phyloP scores from a whole-genome alignment of 345 rosid species.

The Bruguiera gymnorhiza region DNA sequence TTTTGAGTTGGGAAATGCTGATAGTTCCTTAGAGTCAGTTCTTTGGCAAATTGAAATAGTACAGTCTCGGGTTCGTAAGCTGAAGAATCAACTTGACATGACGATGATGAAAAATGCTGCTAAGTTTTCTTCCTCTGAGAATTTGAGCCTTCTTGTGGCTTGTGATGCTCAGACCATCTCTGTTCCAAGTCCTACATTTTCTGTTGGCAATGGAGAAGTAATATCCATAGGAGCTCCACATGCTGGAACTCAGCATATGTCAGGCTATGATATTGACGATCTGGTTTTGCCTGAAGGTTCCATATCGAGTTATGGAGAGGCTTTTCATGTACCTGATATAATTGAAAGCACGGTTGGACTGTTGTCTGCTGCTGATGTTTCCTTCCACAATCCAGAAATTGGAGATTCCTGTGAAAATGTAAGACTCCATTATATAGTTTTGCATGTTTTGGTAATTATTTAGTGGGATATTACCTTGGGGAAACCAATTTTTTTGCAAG shows the following conservation, averaged over 20 bases:
- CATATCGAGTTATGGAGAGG: conserved; percentile 61
- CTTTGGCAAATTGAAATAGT: conserved; percentile 67
- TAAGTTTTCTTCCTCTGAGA: conserved; percentile 85
- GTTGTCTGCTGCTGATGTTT: conserved; percentile 72
- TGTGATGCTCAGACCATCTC: conserved; percentile 68
- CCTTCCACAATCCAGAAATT: conserved; percentile 56
- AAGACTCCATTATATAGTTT: conserved; percentile 28
- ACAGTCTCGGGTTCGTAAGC: conserved; percentile 56
- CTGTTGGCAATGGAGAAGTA: conserved; percentile 67
- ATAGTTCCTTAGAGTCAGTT: conserved; percentile 51
- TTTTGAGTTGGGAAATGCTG: conserved; percentile 48
- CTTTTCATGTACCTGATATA: conserved; percentile 77
- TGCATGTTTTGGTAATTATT: too few species aligned
- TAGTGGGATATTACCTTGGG: background rate
- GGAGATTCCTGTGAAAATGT: conserved; percentile 73
- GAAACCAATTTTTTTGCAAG: background rate
- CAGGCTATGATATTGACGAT: conserved; percentile 54
- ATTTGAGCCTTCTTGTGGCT: conserved; percentile 72
- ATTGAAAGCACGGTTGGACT: conserved; percentile 90
- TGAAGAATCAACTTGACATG: conserved; percentile 59
- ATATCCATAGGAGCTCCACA: conserved; percentile 48
- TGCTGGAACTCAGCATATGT: conserved; percentile 43
- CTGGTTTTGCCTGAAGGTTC: conserved; percentile 60
- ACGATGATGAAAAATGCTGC: conserved; percentile 65
- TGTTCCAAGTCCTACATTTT: conserved; percentile 77